Conservation (phyloP, 1,139 yeast species). For the Blastobotrys raffinosifermentans region DNA sequence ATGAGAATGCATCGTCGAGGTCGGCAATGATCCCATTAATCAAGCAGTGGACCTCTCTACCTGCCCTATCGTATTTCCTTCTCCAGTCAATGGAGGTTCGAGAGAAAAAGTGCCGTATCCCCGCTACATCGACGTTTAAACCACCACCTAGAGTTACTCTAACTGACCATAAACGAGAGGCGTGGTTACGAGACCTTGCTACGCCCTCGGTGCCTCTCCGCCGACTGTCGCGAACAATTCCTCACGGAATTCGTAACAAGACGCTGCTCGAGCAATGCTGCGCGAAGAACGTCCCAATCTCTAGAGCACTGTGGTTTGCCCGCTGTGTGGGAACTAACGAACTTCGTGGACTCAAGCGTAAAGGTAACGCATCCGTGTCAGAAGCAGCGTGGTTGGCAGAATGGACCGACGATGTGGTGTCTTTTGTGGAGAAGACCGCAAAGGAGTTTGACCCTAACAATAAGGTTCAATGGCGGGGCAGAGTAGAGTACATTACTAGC, state of each 20-base stretch:
- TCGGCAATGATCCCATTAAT: constrained; percentile 30
- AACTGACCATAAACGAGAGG: constrained; percentile 77
- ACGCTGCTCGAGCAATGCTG: constrained; percentile 67
- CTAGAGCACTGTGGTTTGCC: constrained; percentile 84
- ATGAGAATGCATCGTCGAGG: constrained; percentile 37
- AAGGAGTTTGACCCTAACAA: constrained; percentile 17
- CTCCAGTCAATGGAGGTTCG: constrained; percentile 61
- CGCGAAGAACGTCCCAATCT: constrained; percentile 58
- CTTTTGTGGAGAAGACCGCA: constrained; percentile 48
- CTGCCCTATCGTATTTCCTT: constrained; percentile 56
- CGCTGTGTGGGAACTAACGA: constrained; percentile 84
- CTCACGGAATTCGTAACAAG: constrained; percentile 81
- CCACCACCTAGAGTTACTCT: constrained; percentile 86
- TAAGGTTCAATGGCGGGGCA: constrained; percentile 39
- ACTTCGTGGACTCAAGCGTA: constrained; percentile 59
- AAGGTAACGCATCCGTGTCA: constrained; percentile 34
- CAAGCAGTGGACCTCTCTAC: constrained; percentile 46
- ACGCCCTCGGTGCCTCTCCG: constrained; percentile 58
- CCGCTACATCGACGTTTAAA: constrained; percentile 50
- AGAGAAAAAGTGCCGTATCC: constrained; percentile 58
- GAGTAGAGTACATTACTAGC: constrained; percentile 53
- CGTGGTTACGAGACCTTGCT: constrained; percentile 79
- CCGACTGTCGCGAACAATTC: constrained; percentile 70
- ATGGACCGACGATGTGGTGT: constrained; percentile 79
- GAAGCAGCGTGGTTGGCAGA: constrained; percentile 70